Percentiles rank a stretch among this genome's conserved stretches.
Conservation (phyloP, 805 yeast genomes). For the Candida rishiriensis region DNA sequence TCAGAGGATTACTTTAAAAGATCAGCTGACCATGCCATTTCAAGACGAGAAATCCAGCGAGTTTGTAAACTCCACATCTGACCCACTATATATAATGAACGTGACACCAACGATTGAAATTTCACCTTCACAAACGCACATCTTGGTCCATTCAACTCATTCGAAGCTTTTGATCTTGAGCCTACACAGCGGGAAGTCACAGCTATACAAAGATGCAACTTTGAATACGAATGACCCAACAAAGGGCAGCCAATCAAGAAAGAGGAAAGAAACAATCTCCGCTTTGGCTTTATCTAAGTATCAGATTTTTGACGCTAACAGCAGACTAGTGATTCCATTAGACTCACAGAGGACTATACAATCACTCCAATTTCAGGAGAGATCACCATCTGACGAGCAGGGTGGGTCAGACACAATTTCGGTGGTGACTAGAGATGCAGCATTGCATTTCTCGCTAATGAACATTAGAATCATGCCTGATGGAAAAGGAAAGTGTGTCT, state of each 20-base stretch:
- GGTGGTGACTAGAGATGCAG: no score
- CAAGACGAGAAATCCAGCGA: no score
- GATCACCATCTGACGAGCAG: no score
- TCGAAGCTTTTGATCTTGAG: conserved; percentile 13
- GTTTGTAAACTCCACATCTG: not conserved
- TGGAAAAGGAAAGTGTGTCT: conserved; percentile 1
- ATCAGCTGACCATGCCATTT: not conserved
- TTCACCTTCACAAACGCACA: conserved; percentile 15
- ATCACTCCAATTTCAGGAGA: no score
- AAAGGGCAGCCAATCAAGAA: conserved; percentile 6
- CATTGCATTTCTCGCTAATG: no score
- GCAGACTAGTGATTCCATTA: no score
- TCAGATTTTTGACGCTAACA: no score
- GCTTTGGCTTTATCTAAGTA: no score
- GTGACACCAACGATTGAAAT: conserved; percentile 17
- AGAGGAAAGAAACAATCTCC: conserved; percentile 4
- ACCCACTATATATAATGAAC: not conserved
- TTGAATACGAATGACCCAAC: not conserved
- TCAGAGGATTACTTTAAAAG: conserved; percentile 13
- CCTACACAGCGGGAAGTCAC: conserved; percentile 16
- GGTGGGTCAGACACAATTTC: no score
- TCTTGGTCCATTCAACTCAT: conserved; percentile 13
- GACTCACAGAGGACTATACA: no score
- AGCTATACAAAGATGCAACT: conserved; percentile 14
- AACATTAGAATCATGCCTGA: no score